A percentile compares a stretch with the other conserved stretches of the same genome.
phyloP scores from a whole-genome alignment of 2,329 filamentous ascomycete species.

The Ascochyta clinopodiicola region DNA sequence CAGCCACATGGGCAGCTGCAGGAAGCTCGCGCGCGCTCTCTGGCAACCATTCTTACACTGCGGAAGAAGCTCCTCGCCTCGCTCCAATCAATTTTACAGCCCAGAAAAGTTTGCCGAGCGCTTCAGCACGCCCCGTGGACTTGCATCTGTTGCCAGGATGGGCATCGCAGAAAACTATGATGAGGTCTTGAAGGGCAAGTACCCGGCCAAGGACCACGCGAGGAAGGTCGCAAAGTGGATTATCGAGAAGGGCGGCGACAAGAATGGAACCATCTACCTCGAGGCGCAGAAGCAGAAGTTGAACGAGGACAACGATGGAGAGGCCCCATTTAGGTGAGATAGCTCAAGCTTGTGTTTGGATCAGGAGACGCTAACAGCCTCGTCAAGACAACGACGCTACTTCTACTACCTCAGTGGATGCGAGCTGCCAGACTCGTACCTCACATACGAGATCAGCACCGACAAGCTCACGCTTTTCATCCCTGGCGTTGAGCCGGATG shows the following conservation, averaged over 20 bases:
- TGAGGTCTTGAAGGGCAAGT: constrained; percentile 62
- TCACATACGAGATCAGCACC: constrained; percentile 79
- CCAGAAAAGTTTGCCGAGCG: constrained; percentile 3
- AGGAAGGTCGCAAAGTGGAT: constrained; percentile 83
- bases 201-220: constrained; percentile 87
- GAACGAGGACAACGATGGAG: constrained; percentile 88
- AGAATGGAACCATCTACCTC: constrained; percentile 80
- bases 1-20: constrained; percentile 23
- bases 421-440: constrained; percentile 77
- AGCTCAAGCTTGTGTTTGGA: background rate
- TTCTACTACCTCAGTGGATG: constrained; percentile 97
- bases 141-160: constrained; percentile 28
- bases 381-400: constrained; percentile 78
- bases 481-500: constrained; percentile 84
- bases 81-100: constrained; percentile 5
- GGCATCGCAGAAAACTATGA: constrained; percentile 43
- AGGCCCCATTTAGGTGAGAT: constrained; percentile 76
- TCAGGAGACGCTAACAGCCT: background rate
- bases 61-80: constrained; percentile 13
- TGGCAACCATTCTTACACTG: constrained; percentile 17
- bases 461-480: constrained; percentile 86
- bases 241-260: constrained; percentile 66
- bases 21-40: constrained; percentile 24
- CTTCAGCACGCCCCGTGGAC: constrained; percentile 10
- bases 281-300: constrained; percentile 83